Conservation (phyloP, 2,329 filamentous ascomycete genomes). For the Colletotrichum limetticola region DNA sequence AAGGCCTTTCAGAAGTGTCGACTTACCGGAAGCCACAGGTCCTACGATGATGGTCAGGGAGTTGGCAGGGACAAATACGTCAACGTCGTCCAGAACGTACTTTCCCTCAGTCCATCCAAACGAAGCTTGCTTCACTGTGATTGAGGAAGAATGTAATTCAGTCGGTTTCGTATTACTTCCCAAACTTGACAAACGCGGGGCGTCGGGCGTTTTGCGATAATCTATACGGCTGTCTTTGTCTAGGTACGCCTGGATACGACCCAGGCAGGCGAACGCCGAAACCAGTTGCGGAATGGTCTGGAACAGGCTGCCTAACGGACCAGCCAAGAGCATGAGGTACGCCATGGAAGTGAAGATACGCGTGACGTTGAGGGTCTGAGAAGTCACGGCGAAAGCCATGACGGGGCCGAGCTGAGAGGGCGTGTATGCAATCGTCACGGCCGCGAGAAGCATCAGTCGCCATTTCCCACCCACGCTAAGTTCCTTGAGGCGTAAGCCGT, state of each 20-base stretch:
- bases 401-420: constrained; percentile 49
- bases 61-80: constrained; percentile 43
- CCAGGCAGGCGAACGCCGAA: constrained; percentile 44
- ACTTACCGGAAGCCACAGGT: constrained; percentile 52
- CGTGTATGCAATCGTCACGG: constrained; percentile 44
- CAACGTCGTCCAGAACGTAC: constrained; percentile 42
- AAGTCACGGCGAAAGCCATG: constrained; percentile 45
- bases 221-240: constrained; percentile 41
- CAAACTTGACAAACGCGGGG: background rate
- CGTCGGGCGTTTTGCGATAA: constrained; percentile 11
- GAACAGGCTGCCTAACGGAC: constrained; percentile 45
- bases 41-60: constrained; percentile 51
- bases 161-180: background rate
- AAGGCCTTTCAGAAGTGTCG: constrained; percentile 51
- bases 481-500: constrained; percentile 47
- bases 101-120: constrained; percentile 46
- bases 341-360: constrained; percentile 48
- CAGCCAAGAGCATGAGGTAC: constrained; percentile 46
- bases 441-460: constrained; percentile 37
- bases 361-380: constrained; percentile 38
- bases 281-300: constrained; percentile 45
- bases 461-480: constrained; percentile 43
- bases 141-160: background rate
- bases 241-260: constrained; percentile 50
- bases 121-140: constrained; percentile 35